phyloP scores from a whole-genome alignment of 129 eudicot genomes.

The carrot (Daucus carota) region DH1_v3.0 NC_030382.2:44727501-44728000 shows the following conservation, averaged over 20 bases:
- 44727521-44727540: conserved; percentile 51
- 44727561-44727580: conserved; percentile 58
- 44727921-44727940: conserved; percentile 71
- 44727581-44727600: conserved; percentile 67
- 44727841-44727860: conserved; percentile 46
- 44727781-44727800: too few relatives aligned
- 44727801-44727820: not conserved
- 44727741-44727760: not conserved
- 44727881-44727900: conserved; percentile 52
- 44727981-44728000: conserved; percentile 78
- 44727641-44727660: conserved; percentile 48
- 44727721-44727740: conserved; percentile 42
- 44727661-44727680: conserved; percentile 54
- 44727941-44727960: conserved; percentile 53
- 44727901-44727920: conserved; percentile 51
- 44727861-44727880: conserved; percentile 41
- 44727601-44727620: conserved; percentile 67
- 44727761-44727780: not conserved
- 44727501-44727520: conserved; percentile 43
- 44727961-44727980: conserved; percentile 54
- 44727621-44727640: conserved; percentile 59
- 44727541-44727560: conserved; percentile 61
- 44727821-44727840: conserved; percentile 50
- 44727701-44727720: conserved; percentile 38
- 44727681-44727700: conserved; percentile 46